phyloP scores from a whole-genome alignment of 305 asterid genomes.

The Fraxinus latifolia region DNA sequence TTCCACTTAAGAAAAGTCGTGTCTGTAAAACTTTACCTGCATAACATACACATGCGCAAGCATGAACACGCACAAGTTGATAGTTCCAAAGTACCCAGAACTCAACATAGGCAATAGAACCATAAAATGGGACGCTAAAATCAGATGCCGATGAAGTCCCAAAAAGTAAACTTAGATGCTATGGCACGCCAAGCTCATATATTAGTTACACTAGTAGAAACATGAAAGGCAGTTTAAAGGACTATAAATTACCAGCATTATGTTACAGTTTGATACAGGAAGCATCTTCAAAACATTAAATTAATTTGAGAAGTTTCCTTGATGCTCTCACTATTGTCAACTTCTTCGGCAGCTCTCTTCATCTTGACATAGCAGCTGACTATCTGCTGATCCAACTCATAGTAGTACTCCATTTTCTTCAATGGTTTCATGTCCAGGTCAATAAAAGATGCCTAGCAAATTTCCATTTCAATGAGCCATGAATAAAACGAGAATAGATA shows the following conservation, averaged over 20 bases:
- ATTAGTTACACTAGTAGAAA: background rate
- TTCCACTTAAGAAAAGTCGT: background rate
- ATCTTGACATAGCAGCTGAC: slow-evolving; percentile 53
- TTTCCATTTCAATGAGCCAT: slow-evolving; percentile 17
- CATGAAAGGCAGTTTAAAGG: slow-evolving; percentile 11
- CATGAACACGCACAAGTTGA: background rate
- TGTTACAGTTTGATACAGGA: slow-evolving; percentile 6
- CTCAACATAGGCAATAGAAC: background rate
- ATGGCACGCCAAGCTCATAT: background rate
- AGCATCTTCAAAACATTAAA: slow-evolving; percentile 10
- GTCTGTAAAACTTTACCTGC: background rate
- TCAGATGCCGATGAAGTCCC: background rate
- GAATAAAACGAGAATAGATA: slow-evolving; percentile 15
- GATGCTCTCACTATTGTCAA: slow-evolving; percentile 25
- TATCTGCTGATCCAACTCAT: slow-evolving; percentile 73
- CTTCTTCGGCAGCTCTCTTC: slow-evolving; percentile 38
- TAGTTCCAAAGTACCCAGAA: background rate
- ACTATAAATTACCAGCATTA: slow-evolving; percentile 31
- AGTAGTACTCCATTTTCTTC: slow-evolving; percentile 79
- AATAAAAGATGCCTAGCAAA: slow-evolving; percentile 66
- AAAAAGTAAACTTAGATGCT: background rate
- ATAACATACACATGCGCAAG: background rate
- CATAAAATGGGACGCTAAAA: background rate
- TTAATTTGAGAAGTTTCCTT: slow-evolving; percentile 27
- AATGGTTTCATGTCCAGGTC: slow-evolving; percentile 92